phyloP scores from a whole-genome alignment of 2,329 filamentous ascomycete species.

The Neospermospora avenae region DNA sequence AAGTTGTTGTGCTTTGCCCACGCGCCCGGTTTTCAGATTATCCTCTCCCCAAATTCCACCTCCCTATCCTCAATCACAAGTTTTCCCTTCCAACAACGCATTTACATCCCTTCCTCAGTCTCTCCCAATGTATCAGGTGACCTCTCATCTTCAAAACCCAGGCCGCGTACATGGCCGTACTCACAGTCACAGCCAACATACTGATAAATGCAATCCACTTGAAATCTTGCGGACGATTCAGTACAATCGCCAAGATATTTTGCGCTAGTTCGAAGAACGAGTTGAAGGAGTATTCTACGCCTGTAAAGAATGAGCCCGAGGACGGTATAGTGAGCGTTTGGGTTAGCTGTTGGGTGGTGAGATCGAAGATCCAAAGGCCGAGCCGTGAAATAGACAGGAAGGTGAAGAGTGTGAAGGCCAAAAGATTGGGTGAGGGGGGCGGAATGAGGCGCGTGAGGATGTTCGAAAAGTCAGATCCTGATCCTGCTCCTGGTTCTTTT shows the following conservation, averaged over 20 bases:
- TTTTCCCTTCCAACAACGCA: constrained; percentile 10
- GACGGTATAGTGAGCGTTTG: constrained; percentile 37
- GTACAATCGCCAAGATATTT: constrained; percentile 37
- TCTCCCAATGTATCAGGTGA: constrained; percentile 43
- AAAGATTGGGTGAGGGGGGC: constrained; percentile 21
- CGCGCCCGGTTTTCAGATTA: background rate
- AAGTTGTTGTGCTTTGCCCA: background rate
- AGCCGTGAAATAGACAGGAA: constrained; percentile 43
- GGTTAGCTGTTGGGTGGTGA: constrained; percentile 44
- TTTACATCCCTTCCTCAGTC: constrained; percentile 17
- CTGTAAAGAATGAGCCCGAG: constrained; percentile 41
- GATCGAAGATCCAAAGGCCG: constrained; percentile 44
- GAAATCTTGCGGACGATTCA: constrained; percentile 39
- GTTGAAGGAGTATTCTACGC: constrained; percentile 41
- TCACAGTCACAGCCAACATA: constrained; percentile 33
- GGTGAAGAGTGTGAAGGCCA: constrained; percentile 38
- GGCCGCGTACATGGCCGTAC: constrained; percentile 36
- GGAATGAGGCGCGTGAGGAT: constrained; percentile 12
- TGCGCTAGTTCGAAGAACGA: constrained; percentile 41
- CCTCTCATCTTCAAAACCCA: constrained; percentile 41
- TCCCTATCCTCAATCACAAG: background rate
- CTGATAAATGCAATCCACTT: constrained; percentile 39
- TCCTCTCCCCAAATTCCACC: background rate
- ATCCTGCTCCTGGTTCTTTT: constrained; percentile 16
- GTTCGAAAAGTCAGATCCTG: constrained; percentile 9